Evolutionary conservation across 352 stramenopile species (phyloP), one percentile per base, ranked within the genome.

Genomic region (Elongisporangium prolatum): DNA sequence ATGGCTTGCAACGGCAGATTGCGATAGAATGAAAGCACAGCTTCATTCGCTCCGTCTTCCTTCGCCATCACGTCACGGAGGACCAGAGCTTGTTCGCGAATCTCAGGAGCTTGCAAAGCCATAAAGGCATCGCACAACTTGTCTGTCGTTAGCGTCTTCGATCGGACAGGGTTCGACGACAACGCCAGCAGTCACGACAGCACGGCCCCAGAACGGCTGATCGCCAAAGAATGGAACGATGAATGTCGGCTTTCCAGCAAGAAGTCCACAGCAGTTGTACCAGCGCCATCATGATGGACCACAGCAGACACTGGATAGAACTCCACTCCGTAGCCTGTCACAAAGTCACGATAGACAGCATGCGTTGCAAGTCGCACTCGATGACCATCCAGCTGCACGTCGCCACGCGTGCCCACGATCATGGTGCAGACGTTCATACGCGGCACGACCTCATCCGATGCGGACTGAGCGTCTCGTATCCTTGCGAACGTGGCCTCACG

Each of bases 181-280:
- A 0, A 94, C 88, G 11, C 83, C 80, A 5, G 80, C 73, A 0
- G 67, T 75, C 34, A 82, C 68, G 0, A 96, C 75, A 2, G 91
- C 88, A 37, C 87, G 74, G 3, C 87, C 89, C 92, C 92, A 98
- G 68, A 98, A 97, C 28, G 75, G 83, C 61, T 98, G 92, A 63
- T 98, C 92, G 16, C 86, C 89, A 70, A 98, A 98, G 59, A 98
- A 98, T n/a, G 92, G 92, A 58, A 90, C 89, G n/a, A 98, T 82
- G 59, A 97, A 88, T 9, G 89, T 98, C 6, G 92, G 91, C 22
- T 97, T 89, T 2, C 88, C 89, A 22, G 84, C 84, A 17, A 91
- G 50, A 8, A 98, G 62, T 24, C 89, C 92, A 7, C 86, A 8
- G 87, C 86, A 13, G 86, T 92, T 34, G 90, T 97, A 24, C 88